phyloP scores from a whole-genome alignment of 129 eudicot species.

The Arctium minus region DNA sequence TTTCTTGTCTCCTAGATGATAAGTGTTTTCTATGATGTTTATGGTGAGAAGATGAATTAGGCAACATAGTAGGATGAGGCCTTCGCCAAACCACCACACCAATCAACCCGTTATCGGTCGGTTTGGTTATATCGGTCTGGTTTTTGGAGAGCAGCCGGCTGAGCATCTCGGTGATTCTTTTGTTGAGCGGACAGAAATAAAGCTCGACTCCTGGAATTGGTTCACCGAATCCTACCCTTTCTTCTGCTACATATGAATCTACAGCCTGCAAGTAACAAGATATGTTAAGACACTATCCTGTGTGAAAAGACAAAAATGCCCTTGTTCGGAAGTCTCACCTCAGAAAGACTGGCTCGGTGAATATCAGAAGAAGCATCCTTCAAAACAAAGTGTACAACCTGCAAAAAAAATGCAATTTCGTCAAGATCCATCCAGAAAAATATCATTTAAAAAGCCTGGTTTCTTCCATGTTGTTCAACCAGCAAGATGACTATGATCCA shows the following conservation, averaged over 20 bases:
- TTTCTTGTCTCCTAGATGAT: conserved; percentile 38
- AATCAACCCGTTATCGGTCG: conserved; percentile 53
- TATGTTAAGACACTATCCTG: not conserved
- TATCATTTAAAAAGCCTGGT: not conserved
- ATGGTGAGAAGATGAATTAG: conserved; percentile 64
- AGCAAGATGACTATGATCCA: not conserved
- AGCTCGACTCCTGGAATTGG: conserved; percentile 67
- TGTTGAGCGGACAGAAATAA: conserved; percentile 61
- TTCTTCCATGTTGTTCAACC: not conserved
- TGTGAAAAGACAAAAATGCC: not conserved
- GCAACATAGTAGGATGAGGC: conserved; percentile 50
- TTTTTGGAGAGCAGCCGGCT: conserved; percentile 43
- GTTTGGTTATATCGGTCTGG: conserved; percentile 29
- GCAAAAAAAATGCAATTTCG: conserved; percentile 5
- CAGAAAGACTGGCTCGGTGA: conserved; percentile 45
- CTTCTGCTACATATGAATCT: conserved; percentile 58
- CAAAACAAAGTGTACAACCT: conserved; percentile 61
- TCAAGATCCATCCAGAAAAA: not conserved
- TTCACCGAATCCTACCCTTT: conserved; percentile 80
- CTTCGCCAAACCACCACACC: conserved; percentile 88
- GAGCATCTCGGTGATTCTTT: conserved; percentile 49
- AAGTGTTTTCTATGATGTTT: conserved; percentile 47
- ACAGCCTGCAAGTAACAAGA: conserved; percentile 40
- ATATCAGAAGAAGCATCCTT: conserved; percentile 38
- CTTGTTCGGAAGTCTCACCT: conserved; percentile 34